Base-by-base conservation (phyloP, 78 protist species). In the Anaeramoeba ignava region DNA sequence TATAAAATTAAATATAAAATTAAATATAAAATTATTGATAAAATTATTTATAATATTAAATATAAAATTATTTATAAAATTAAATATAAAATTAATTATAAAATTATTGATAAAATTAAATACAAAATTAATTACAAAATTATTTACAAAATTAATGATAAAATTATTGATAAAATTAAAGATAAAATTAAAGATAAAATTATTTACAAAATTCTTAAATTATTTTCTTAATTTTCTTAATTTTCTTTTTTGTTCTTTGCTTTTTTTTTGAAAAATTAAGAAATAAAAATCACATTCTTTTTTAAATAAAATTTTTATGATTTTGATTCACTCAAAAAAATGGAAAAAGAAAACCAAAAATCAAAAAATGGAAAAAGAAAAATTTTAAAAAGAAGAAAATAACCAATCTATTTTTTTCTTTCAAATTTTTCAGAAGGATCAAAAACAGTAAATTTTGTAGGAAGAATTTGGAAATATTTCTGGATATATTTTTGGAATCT, bases 11-110 rank as follows among this genome's bases (percentile, higher is more conserved):
- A 68, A 33, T 33, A 33, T 68, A n/a, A 33, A n/a, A 68, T 68
- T 68, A 68, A 68, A 68, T n/a, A 68, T 68, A 68, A 33, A 68
- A 68, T n/a, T n/a, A n/a, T n/a, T n/a, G n/a, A n/a, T n/a, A n/a
- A n/a, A n/a, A n/a, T n/a, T n/a, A n/a, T n/a, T 33, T 68, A n/a
- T n/a, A 68, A 33, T 68, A 68, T 68, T 33, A 68, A n/a, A 68
- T 33, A 68, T 68, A n/a, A 68, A 33, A 68, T 68, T 33, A 33
- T n/a, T 68, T n/a, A 68, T n/a, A 68, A 68, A 68, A 68, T n/a
- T n/a, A 68, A 68, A 68, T n/a, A 68, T 33, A 68, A 68, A 68
- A 68, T 68, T 68, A 68, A 68, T n/a, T n/a, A n/a, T n/a, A n/a
- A n/a, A n/a, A n/a, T n/a, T n/a, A n/a, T n/a, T n/a, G n/a, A n/a